Evolutionary conservation across 2,329 filamentous ascomycete genomes (phyloP), one percentile per base, ranked within the genome.

Genomic region (Xylaria sp.): DNA sequence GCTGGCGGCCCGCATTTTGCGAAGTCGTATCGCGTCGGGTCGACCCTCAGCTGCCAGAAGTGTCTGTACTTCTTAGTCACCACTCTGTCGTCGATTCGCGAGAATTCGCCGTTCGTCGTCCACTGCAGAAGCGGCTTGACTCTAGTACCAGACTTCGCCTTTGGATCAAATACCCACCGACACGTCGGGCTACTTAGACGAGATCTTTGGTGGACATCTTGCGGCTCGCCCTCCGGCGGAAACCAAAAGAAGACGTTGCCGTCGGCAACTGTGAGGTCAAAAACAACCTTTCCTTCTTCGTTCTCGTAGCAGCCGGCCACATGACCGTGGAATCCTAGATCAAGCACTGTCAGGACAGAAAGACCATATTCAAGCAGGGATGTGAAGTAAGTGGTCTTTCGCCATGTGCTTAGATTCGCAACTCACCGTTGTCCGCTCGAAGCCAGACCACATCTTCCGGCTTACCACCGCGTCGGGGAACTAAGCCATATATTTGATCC

Each of bases 401-500:
- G 6, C 41, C 5, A 27, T 2, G 41, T 15, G 2, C 17, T 8
- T 6, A 11, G 13, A 6, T 17, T 33, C n/a, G 6, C 2, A 63
- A 73, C 74, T 64, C 68, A 82, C 82, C 82, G 56, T 84, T 84
- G 49, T 81, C 78, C 8, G 80, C 79, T 25, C 80, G 70, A 52
- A 84, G 77, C 82, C 83, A 85, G 1, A 80, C 72, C 41, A 85
- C 81, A 69, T 85, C 83, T 62, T 83, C 81, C 0, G 78, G 76
- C 64, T 81, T 83, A 0, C 77, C 82, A 3, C 79, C 79, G 3
- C 79, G 71, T 7, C 83, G 75, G 3, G 83, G 83, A 2, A 85
- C 81, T 13, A 85, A 74, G 0, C 81, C 83, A 63, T 85, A 85
- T 72, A 79, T 81, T 68, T 85, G 82, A 66, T 85, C 82, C 68